Evolutionary conservation across 805 yeast genomes (phyloP), one percentile per base, ranked within the genome.

Genomic region (Jamesozyma lodderae): DNA sequence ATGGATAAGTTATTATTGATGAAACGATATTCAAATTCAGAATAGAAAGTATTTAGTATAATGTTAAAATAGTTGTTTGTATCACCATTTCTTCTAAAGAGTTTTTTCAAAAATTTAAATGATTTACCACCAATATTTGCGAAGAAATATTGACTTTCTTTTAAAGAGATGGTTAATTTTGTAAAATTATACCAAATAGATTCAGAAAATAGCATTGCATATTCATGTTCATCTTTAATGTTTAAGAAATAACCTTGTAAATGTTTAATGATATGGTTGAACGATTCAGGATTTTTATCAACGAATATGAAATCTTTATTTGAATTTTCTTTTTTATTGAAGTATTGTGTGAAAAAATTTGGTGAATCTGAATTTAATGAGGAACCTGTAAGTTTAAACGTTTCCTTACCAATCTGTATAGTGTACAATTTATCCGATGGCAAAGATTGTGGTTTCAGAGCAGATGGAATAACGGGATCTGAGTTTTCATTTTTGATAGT

Each of bases 331-430:
- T 24, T 23, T n/a, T 21, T 51, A 4, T 51, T 48, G 55, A 87
- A 86, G 61, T 66, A 83, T 16, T 70, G 64, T 4, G 95, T 84
- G 64, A 86, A 87, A 54, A 80, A 86, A 3, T 94, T 83, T 1
- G 96, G 96, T 0, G 79, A 77, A 59, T 86, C 95, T 2, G 81
- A 81, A 17, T 85, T 80, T 25, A 86, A 60, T 4, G 94, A 82
- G 0, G 88, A 85, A 0, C 95, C 95, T 49, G 85, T 76, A 6
- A 59, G 23, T 24, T 49, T 43, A 56, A 77, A 84, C 17, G 72
- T 45, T 46, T 66, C 67, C 33, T 66, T 69, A 0, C 94, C 94
- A 10, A 84, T 75, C 51, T 77, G 81, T 17, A 85, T 68, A 9
- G 77, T 65, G 59, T 69, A 85, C 53, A 81, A 72, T 40, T 67